Percentiles rank a stretch among this genome's conserved stretches.
Conservation (phyloP, 2,329 filamentous ascomycete genomes). For the Macrophomina pseudophaseolina region DNA sequence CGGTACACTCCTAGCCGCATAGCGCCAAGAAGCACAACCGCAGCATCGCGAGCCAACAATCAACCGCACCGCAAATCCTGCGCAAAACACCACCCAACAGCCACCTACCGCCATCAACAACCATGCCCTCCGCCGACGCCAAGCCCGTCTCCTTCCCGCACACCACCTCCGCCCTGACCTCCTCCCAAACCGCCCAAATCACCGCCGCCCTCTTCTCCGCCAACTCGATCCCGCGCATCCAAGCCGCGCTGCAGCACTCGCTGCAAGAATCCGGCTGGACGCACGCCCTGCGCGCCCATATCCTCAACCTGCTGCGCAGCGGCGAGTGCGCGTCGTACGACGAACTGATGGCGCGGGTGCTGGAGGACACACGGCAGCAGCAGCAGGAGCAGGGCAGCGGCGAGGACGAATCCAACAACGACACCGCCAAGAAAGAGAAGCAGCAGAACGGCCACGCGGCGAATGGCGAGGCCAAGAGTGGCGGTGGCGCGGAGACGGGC, state of each 20-base stretch:
- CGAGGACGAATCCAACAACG: conserved; percentile 26
- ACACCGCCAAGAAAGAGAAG: conserved; percentile 33
- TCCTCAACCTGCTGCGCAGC: conserved; percentile 61
- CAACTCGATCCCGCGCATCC: conserved; percentile 61
- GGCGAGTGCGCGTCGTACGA: conserved; percentile 63
- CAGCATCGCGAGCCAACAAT: not conserved
- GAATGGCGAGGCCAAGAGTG: conserved; percentile 33
- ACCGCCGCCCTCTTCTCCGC: conserved; percentile 52
- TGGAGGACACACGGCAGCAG: conserved; percentile 48
- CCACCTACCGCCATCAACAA: conserved; percentile 1
- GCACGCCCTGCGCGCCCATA: conserved; percentile 59
- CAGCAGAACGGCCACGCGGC: conserved; percentile 27
- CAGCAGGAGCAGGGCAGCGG: conserved; percentile 37
- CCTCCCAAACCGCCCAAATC: conserved; percentile 51
- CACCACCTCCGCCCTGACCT: conserved; percentile 46
- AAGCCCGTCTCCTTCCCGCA: conserved; percentile 35
- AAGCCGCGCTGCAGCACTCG: conserved; percentile 58
- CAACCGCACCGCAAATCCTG: not conserved
- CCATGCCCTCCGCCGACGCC: conserved; percentile 28
- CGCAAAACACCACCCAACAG: not conserved
- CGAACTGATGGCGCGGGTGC: conserved; percentile 60
- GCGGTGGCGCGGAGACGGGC: conserved; percentile 38
- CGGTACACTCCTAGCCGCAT: not conserved
- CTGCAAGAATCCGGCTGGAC: conserved; percentile 65
- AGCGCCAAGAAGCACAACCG: not conserved